Base-by-base conservation (phyloP, 331 rosid genomes). In the Pyrus hybrid region DNA sequence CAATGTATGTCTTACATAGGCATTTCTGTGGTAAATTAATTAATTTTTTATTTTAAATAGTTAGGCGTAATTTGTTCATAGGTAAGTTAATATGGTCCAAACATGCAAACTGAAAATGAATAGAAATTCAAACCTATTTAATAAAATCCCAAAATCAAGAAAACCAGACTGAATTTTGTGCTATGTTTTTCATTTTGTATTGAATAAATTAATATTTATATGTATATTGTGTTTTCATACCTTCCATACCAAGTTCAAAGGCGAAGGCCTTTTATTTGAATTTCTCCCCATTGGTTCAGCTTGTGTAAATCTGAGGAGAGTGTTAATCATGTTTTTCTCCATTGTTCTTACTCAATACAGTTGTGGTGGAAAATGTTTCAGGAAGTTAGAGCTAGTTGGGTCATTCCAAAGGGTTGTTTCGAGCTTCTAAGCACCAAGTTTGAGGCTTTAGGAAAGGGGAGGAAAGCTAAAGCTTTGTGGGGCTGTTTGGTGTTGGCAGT, bases 1-100 rank as follows among this genome's bases (percentile, higher is more conserved):
- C 91, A 90, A 95, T 83, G 99, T 95, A 93, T 78, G 93, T 86
- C 71, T 65, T 49, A 18, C 63, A 66, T 73, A 62, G 76, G 82
- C 76, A 75, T 23, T 70, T 76, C 64, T 71, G 61, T 61, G 20
- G 63, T 77, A 16, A 68, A 72, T 43, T 25, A 33, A 70, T 76
- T 71, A 60, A 30, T 57, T 21, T 57, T 74, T 63, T 57, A 26
- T 35, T 54, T 8, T n/a, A 17, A 7, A 28, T 13, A 64, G 28
- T 22, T 62, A 75, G 26, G 47, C 51, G 7, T 18, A 13, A 11
- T 21, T 17, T 10, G 14, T 51, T 63, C 37, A 63, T 73, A 41
- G 41, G 68, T 6, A 62, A 18, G 67, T 63, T 63, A 63, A 33
- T 13, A 22, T 68, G 56, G 28, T 68, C 73, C 28, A 68, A 64